Percentiles rank a stretch among this genome's conserved stretches.
phyloP scores from a whole-genome alignment of 106 monocot genomes.

The Dioscorea zingiberensis region DNA sequence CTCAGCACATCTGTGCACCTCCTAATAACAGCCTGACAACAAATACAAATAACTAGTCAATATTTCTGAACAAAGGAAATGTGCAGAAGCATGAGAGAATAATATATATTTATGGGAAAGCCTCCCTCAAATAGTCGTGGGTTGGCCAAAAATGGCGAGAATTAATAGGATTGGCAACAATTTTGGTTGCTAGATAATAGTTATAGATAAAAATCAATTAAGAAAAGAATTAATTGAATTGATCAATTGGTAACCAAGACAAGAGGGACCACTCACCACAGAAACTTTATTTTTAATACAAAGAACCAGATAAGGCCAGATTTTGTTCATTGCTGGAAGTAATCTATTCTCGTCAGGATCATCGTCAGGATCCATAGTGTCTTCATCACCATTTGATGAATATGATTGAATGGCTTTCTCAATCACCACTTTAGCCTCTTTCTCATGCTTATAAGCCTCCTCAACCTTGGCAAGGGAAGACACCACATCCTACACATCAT shows the following conservation, averaged over 20 bases:
- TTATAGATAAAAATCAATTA: too few relatives aligned
- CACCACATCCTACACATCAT: conserved; percentile 46
- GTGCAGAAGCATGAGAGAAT: too few relatives aligned
- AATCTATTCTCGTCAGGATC: conserved; percentile 73
- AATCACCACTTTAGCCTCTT: conserved; percentile 56
- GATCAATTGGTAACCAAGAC: too few relatives aligned
- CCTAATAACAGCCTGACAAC: conserved; percentile 55
- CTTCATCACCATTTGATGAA: conserved; percentile 39
- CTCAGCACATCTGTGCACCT: conserved; percentile 56
- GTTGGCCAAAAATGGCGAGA: too few relatives aligned
- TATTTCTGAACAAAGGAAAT: too few relatives aligned
- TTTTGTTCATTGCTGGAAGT: conserved; percentile 93
- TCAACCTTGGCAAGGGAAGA: conserved; percentile 73
- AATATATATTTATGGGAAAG: too few relatives aligned
- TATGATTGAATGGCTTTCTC: conserved; percentile 37
- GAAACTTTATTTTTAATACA: conserved; percentile 81
- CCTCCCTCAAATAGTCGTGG: too few relatives aligned
- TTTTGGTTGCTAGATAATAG: too few relatives aligned
- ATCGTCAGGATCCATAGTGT: conserved; percentile 39
- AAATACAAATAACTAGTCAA: background rate
- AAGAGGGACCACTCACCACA: conserved; percentile 35
- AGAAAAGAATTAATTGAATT: too few relatives aligned
- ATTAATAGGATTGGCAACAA: too few relatives aligned
- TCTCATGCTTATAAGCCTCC: conserved; percentile 74
- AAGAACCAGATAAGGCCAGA: conserved; percentile 84